These are phyloP conservation scores for Alliaria petiolata DNA, from an alignment of 345 rosid genomes.

Conservation along the genomic window DNA sequence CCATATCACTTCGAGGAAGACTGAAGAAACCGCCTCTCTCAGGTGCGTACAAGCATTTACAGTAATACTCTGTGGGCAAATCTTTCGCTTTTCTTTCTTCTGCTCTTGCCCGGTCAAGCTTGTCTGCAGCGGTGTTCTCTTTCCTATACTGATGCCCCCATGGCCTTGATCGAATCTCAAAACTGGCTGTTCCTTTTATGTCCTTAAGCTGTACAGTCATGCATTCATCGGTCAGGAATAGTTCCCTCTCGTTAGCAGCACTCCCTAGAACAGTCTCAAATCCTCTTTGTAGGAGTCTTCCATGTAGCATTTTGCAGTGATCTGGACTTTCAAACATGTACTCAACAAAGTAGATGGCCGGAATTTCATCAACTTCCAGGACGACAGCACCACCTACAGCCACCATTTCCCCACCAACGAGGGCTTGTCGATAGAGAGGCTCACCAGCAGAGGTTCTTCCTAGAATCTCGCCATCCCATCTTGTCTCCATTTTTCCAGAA, in stretches of 20 bases:
- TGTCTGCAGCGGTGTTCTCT: conserved; percentile 36
- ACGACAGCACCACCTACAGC: conserved; percentile 47
- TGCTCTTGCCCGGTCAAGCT: conserved; percentile 47
- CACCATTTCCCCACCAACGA: conserved; percentile 44
- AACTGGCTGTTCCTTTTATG: conserved; percentile 39
- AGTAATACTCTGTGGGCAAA: conserved; percentile 51
- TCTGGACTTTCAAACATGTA: conserved; percentile 54
- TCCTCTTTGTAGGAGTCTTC: conserved; percentile 51
- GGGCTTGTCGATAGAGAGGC: conserved; percentile 48
- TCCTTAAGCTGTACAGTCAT: conserved; percentile 40
- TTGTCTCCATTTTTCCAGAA: conserved; percentile 38
- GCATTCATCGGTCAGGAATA: conserved; percentile 57
- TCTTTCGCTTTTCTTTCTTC: conserved; percentile 55
- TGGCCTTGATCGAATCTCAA: conserved; percentile 47
- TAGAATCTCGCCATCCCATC: conserved; percentile 49
- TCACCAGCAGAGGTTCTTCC: conserved; percentile 43
- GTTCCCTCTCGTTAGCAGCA: conserved; percentile 61
- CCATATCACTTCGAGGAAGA: conserved; percentile 46
- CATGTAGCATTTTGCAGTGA: conserved; percentile 60
- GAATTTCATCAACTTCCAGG: conserved; percentile 37
- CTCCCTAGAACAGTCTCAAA: conserved; percentile 57
- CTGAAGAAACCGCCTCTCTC: conserved; percentile 66
- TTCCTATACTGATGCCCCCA: conserved; percentile 69
- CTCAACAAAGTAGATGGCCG: conserved; percentile 56
- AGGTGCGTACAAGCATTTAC: conserved; percentile 63